Evolutionary conservation across 805 yeast genomes (phyloP), one percentile per base, ranked within the genome.

Genomic region (Ogataea dorogensis): DNA sequence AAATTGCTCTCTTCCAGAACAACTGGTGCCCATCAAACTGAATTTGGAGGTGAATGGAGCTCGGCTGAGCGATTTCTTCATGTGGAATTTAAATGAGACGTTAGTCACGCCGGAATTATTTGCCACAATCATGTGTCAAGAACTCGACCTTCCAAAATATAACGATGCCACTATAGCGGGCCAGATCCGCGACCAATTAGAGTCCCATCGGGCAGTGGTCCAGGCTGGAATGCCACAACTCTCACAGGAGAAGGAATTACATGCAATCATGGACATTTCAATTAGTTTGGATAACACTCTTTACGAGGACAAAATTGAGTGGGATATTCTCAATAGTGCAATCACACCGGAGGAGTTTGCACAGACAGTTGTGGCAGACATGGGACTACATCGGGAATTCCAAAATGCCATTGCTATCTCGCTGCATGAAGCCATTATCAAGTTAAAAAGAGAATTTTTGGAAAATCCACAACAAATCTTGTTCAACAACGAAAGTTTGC

Each of bases 281-380:
- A 85, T 93, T 31, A 86, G 83, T 54, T 65, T 93, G 43, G 87
- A 88, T 46, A 85, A 85, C 55, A 81, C 80, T 49, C 71, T 89
- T 26, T 88, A 80, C 52, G 95, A 88, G 49, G 98, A 93, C 61
- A 83, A 84, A 57, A 82, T 93, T 46, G 98, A 93, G 61, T 91
- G 98, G 98, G 94, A 93, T 54, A 67, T 93, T 27, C 53, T 64
- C 6, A 71, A 64, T 44, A 70, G 65, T 22, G 36, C 54, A 23
- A 54, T 84, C 15, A 75, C 87, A 1, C 97, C 98, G 0, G 96
- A 88, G 56, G 64, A 64, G 35, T 93, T 93, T 66, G 95, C 98
- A 0, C 73, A 70, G 40, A 72, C 74, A 6, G 87, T 91, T 3
- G 96, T 86, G 4, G 71, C 77, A 24, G 98, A 93, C 52, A 58